These are phyloP conservation scores for Phytophthora crassamura DNA, from an alignment of 352 stramenopile species.

Conservation along the genomic window DNA sequence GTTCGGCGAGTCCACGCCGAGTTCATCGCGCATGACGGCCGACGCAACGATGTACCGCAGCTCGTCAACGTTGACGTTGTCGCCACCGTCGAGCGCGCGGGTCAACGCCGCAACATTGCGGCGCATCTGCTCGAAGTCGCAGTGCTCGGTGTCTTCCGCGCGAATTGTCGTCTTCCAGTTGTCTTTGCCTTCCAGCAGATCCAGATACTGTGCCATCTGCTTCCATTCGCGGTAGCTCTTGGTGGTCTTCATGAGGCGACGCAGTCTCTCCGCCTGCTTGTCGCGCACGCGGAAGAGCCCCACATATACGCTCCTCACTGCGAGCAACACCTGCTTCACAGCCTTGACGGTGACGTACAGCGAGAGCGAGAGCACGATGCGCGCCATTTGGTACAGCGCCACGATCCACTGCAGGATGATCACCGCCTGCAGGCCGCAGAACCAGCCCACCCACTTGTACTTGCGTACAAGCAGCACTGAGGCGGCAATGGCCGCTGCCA, in stretches of 20 bases:
- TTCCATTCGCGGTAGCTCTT: conserved; percentile 64
- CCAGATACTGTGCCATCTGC: conserved; percentile 68
- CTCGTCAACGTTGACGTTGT: conserved; percentile 49
- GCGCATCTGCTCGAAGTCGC: conserved; percentile 64
- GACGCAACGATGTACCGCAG: conserved; percentile 69
- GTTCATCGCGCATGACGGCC: conserved; percentile 70
- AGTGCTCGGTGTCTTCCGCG: conserved; percentile 58
- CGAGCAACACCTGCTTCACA: conserved; percentile 47
- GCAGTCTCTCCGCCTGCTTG: conserved; percentile 62
- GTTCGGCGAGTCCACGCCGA: conserved; percentile 58
- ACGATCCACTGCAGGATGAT: conserved; percentile 72
- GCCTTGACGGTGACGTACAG: conserved; percentile 61
- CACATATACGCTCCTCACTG: conserved; percentile 34
- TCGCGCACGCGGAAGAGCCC: conserved; percentile 48
- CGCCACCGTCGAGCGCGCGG: conserved; percentile 34
- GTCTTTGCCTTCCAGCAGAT: conserved; percentile 65
- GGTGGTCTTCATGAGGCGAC: conserved; percentile 66
- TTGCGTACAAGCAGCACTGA: conserved; percentile 47
- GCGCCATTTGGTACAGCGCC: conserved; percentile 68
- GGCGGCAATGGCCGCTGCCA: conserved; percentile 20
- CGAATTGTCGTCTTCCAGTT: conserved; percentile 63
- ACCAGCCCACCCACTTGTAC: conserved; percentile 74
- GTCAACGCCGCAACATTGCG: conserved; percentile 49
- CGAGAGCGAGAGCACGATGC: conserved; percentile 63
- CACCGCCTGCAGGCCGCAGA: conserved; percentile 58